These are phyloP conservation scores for Penicillium maclennaniae DNA, from an alignment of 495 filamentous ascomycete species.

Conservation along the genomic window DNA sequence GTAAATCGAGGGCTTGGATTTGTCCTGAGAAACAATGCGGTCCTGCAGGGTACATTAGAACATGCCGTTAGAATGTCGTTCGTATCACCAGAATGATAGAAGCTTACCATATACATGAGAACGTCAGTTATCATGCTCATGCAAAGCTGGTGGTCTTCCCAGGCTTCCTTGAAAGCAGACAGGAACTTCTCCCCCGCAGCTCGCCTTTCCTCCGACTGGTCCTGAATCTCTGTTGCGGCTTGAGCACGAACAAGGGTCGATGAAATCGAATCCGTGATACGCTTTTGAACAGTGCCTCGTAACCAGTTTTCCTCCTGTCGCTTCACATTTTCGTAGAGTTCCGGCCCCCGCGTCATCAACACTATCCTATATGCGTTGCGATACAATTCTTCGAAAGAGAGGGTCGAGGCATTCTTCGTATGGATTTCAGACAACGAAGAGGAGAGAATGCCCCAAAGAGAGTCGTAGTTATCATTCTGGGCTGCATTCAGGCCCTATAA, in stretches of 20 bases:
- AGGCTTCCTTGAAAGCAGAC: conserved; percentile 66
- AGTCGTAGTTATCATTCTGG: conserved; percentile 71
- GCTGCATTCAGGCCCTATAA: conserved; percentile 50
- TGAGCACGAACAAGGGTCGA: conserved; percentile 50
- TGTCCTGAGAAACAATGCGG: conserved; percentile 69
- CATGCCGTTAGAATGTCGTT: too few relatives aligned
- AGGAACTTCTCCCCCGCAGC: conserved; percentile 81
- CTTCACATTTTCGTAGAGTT: conserved; percentile 77
- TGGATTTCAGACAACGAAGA: conserved; percentile 81
- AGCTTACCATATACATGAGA: conserved; percentile 88
- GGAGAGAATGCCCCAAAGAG: conserved; percentile 70
- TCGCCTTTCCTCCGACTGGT: conserved; percentile 68
- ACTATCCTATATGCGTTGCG: conserved; percentile 96
- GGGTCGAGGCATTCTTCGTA: conserved; percentile 79
- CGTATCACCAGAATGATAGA: neutral
- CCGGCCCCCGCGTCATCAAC: conserved; percentile 75
- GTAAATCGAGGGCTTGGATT: conserved; percentile 74
- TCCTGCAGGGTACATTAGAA: conserved; percentile 46
- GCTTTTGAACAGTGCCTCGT: conserved; percentile 58
- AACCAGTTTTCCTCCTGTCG: conserved; percentile 80
- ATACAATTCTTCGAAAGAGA: conserved; percentile 96
- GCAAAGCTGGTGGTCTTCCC: conserved; percentile 83
- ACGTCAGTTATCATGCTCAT: conserved; percentile 99
- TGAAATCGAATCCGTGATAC: conserved; percentile 59
- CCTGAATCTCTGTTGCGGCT: conserved; percentile 38